Evolutionary conservation across 257 asterid species (phyloP).

Genomic region (Dorcoceras hygrometricum): DNA sequence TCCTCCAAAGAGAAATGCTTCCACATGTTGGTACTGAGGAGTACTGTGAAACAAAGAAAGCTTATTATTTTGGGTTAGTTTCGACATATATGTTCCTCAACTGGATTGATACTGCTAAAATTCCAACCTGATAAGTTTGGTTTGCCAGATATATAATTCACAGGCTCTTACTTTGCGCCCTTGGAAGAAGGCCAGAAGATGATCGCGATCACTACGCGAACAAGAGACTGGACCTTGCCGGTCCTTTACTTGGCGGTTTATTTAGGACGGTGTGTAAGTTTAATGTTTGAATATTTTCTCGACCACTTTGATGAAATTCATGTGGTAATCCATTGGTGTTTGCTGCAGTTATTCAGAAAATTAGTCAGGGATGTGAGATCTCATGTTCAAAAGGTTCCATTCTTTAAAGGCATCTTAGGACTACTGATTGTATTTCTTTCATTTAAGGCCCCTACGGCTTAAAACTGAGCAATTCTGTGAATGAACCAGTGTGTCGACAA

Average conservation of each 20-base stretch:
- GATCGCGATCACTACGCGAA: slow-evolving; percentile 87
- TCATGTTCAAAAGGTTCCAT: slow-evolving; percentile 71
- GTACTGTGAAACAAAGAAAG: slow-evolving; percentile 94
- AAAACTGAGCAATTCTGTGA: slow-evolving; percentile 7
- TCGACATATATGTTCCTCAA: slow-evolving; percentile 1
- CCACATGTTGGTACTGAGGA: slow-evolving; percentile 98
- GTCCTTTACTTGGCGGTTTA: slow-evolving; percentile 70
- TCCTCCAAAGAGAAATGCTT: slow-evolving; percentile 97
- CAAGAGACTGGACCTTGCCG: slow-evolving; percentile 87
- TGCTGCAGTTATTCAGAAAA: slow-evolving; percentile 70
- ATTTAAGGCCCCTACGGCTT: slow-evolving; percentile 18
- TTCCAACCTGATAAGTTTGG: background rate
- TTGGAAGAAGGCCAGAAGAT: slow-evolving; percentile 80
- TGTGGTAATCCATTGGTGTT: slow-evolving; percentile 10
- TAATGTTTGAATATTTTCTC: slow-evolving; percentile 2
- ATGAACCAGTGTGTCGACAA: slow-evolving; percentile 64
- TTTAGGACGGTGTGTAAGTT: slow-evolving; percentile 58
- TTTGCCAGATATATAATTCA: slow-evolving; percentile 74
- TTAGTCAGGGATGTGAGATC: slow-evolving; percentile 76
- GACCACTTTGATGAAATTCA: slow-evolving; percentile 5
- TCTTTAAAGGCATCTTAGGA: slow-evolving; percentile 19
- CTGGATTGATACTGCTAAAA: slow-evolving; percentile 23
- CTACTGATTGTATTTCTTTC: slow-evolving; percentile 14
- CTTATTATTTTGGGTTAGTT: slow-evolving; percentile 89
- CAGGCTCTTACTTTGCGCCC: slow-evolving; percentile 76